A percentile compares a stretch with the other conserved stretches of the same genome.
phyloP scores from a whole-genome alignment of 495 filamentous ascomycete species.

The Xylaria curta region DNA sequence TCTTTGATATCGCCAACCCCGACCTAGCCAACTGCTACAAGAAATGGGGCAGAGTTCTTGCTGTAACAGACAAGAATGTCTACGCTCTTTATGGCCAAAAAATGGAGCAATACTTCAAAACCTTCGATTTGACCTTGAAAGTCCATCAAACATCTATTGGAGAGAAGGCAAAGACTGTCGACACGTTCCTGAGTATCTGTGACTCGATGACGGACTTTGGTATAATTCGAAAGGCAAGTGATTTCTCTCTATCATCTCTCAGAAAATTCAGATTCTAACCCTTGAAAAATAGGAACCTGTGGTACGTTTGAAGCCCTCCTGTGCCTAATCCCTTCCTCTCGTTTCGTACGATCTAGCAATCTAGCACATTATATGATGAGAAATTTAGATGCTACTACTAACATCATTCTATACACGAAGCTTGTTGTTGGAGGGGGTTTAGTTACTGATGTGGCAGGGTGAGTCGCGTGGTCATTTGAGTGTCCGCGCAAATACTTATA shows the following conservation, averaged over 20 bases:
- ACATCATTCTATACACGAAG: background rate
- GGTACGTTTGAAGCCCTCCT: slow-evolving; percentile 15
- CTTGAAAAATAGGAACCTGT: slow-evolving; percentile 59
- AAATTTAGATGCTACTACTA: background rate
- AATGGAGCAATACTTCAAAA: slow-evolving; percentile 64
- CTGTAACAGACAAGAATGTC: slow-evolving; percentile 67
- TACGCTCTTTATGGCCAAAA: slow-evolving; percentile 63
- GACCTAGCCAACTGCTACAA: slow-evolving; percentile 64
- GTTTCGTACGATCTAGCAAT: background rate
- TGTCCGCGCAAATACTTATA: slow-evolving; percentile 31
- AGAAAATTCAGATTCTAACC: slow-evolving; percentile 20
- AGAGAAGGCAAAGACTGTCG: slow-evolving; percentile 68
- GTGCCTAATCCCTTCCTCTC: background rate
- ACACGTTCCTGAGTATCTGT: slow-evolving; percentile 64
- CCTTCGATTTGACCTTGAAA: slow-evolving; percentile 59
- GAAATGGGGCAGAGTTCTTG: slow-evolving; percentile 62
- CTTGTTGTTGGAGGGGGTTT: slow-evolving; percentile 70
- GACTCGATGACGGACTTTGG: slow-evolving; percentile 71
- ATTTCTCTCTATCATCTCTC: background rate
- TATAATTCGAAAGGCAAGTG: slow-evolving; percentile 61
- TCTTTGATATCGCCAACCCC: slow-evolving; percentile 59
- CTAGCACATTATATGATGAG: background rate
- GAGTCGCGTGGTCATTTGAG: slow-evolving; percentile 35
- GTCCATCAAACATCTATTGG: slow-evolving; percentile 70
- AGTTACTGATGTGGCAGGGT: slow-evolving; percentile 69